Evolutionary conservation across 805 yeast species (phyloP), one percentile per base, ranked within the genome.

Genomic region (Candida chauliodis): DNA sequence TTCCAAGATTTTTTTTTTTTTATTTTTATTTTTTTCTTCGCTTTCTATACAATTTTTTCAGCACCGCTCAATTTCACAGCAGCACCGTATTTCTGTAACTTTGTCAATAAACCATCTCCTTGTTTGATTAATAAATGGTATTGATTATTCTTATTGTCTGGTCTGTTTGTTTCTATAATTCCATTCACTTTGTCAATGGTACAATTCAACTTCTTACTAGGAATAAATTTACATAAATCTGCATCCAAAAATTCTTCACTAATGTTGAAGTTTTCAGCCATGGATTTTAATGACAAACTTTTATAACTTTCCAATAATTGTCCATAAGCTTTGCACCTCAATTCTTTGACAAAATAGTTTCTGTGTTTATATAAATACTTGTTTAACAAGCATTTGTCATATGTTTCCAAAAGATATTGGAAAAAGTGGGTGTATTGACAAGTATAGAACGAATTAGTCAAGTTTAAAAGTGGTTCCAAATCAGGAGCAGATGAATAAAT

Each of bases 231-330:
- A 53, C 95, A 79, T 50, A 93, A 70, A 59, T 93, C 99, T 38
- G 66, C 68, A 61, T 93, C 99, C 53, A 93, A 69, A 56, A 89
- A 93, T 38, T 83, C 93, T 37, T 80, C 81, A 38, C 83, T 72
- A n/a, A 93, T 95, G 39, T 93, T 91, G 67, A 93, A 93, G 37
- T 87, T 87, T 44, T 79, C 79, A 14, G 98, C 96, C 98, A 93
- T 93, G 22, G 95, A 85, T 60, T 81, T 83, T 48, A 91, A 61
- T 14, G 95, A 85, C 47, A 93, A 71, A 2, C 96, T 84, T 67
- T 87, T 88, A 72, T 93, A 93, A 46, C 95, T 84, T 66, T 93
- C 98, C 55, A 93, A 75, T 52, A 93, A 72, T 65, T 93, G 99
- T 1, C 95, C 80, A 56, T 93, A 93, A 2, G 95, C 96, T 63